These are phyloP conservation scores for Penicillium sp. DNA, from an alignment of 2,329 filamentous ascomycete genomes.

Conservation along the genomic window DNA sequence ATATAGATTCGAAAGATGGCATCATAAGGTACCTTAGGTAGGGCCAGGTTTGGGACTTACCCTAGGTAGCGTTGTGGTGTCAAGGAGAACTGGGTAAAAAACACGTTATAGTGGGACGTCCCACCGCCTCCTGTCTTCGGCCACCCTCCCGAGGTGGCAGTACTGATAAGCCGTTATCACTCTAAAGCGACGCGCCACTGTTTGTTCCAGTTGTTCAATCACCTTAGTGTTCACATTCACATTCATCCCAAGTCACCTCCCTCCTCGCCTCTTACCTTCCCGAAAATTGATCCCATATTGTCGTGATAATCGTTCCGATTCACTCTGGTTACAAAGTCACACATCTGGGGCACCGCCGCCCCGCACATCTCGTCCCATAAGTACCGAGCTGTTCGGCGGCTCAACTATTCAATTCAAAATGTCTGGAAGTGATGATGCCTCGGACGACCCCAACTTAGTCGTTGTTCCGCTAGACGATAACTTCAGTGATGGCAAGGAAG, in stretches of 20 bases:
- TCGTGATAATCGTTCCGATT: background rate
- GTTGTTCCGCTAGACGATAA: slow-evolving; percentile 38
- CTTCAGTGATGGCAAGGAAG: slow-evolving; percentile 44
- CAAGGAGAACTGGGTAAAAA: no score
- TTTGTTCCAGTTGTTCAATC: no score
- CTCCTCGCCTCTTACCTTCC: background rate
- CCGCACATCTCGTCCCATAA: background rate
- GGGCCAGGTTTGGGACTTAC: no score
- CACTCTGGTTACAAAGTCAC: background rate
- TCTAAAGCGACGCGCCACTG: background rate
- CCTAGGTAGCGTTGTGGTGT: no score
- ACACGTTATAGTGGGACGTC: no score
- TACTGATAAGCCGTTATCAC: background rate
- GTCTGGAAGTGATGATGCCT: slow-evolving; percentile 13
- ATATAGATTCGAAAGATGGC: no score
- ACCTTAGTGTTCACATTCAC: no score
- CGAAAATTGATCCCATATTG: background rate
- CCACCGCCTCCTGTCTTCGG: background rate
- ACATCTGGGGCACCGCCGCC: slow-evolving; percentile 6
- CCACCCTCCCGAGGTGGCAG: background rate
- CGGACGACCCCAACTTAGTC: slow-evolving; percentile 26
- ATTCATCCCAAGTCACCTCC: background rate
- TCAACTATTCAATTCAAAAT: slow-evolving; percentile 7
- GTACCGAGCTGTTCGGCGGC: background rate
- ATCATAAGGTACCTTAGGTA: no score